phyloP scores from a whole-genome alignment of 331 rosid species.

The Phaseolus coccineus region DNA sequence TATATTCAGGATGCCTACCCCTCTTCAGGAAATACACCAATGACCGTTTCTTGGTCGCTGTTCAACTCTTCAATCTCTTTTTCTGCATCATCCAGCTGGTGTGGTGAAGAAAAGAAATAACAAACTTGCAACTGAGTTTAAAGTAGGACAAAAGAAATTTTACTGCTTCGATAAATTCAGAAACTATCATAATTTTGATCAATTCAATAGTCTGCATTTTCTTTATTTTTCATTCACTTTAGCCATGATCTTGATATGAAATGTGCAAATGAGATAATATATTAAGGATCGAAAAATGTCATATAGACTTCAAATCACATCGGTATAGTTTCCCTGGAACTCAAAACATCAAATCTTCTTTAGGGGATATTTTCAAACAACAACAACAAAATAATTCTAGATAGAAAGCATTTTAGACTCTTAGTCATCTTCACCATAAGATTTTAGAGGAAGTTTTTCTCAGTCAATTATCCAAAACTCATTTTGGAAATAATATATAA shows the following conservation, averaged over 20 bases:
- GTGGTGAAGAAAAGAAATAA: conserved; percentile 51
- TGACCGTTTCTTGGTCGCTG: conserved; percentile 78
- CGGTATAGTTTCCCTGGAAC: conserved; percentile 52
- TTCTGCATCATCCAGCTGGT: conserved; percentile 68
- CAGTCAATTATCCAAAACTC: conserved; percentile 13
- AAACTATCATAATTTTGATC: background rate
- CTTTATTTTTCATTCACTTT: background rate
- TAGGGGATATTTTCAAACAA: conserved; percentile 29
- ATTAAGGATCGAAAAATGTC: background rate
- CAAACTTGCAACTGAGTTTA: conserved; percentile 19
- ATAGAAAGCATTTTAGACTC: conserved; percentile 18
- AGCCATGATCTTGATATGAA: background rate
- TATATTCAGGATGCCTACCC: conserved; percentile 55
- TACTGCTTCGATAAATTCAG: background rate
- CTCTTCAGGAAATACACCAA: conserved; percentile 84
- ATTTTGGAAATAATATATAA: background rate
- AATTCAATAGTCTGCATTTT: background rate
- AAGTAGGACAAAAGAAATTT: conserved; percentile 4
- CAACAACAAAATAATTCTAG: conserved; percentile 12
- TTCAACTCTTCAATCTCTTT: conserved; percentile 65
- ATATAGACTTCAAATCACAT: background rate
- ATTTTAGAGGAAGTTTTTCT: background rate
- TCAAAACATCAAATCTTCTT: conserved; percentile 37
- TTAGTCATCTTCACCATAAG: background rate
- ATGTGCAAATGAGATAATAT: background rate